Evolutionary conservation across 345 rosid species (phyloP).

Genomic region (Nephelium lappaceum): DNA sequence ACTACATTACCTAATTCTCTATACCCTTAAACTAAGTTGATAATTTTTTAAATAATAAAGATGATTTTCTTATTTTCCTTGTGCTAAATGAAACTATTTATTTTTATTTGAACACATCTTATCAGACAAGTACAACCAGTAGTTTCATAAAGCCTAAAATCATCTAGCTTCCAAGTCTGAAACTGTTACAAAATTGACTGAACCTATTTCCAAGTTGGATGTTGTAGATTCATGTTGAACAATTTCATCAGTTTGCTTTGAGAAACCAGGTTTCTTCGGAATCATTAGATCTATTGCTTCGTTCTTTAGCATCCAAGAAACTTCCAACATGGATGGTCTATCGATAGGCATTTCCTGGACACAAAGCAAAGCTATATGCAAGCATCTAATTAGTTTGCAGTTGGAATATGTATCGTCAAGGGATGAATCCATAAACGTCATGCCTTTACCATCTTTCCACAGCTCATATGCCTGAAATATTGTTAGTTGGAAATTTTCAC

Average conservation of each 20-base stretch:
- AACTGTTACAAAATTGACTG: too few species aligned
- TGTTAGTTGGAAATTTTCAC: too few species aligned
- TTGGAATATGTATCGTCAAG: slow-evolving; percentile 27
- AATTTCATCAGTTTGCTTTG: not conserved
- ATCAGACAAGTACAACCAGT: too few species aligned
- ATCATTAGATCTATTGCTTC: slow-evolving; percentile 7
- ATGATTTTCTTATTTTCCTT: too few species aligned
- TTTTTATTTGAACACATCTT: too few species aligned
- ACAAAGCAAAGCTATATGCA: slow-evolving; percentile 30
- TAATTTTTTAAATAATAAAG: too few species aligned
- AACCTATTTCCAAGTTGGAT: too few species aligned
- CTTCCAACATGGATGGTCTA: slow-evolving; percentile 38
- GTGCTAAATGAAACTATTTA: too few species aligned
- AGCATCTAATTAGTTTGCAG: slow-evolving; percentile 24
- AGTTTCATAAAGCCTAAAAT: not conserved
- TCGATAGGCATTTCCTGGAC: slow-evolving; percentile 1
- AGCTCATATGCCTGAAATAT: slow-evolving; percentile 34
- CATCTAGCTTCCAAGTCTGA: too few species aligned
- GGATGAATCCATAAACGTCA: slow-evolving; percentile 29
- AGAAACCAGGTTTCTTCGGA: slow-evolving; percentile 33
- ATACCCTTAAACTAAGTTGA: too few species aligned
- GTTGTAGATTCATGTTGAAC: too few species aligned
- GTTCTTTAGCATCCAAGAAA: slow-evolving; percentile 26
- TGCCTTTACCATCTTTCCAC: slow-evolving; percentile 28
- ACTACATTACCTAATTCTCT: too few species aligned